Evolutionary conservation across 169 alveolate species (phyloP).

Genomic region (Plasmodium blacklocki): DNA sequence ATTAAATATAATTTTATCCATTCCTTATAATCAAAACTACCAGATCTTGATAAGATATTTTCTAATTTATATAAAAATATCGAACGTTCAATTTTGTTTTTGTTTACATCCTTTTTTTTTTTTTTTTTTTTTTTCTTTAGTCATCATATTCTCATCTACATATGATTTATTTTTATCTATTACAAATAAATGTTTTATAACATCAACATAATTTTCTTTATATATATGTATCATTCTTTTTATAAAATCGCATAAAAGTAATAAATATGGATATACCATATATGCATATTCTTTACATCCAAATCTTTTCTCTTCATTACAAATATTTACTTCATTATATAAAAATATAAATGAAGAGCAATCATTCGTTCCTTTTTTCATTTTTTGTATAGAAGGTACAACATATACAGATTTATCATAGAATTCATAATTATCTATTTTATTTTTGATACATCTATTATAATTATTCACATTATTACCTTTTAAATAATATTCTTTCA

Average conservation of each 20-base stretch:
- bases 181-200: conserved; percentile 11
- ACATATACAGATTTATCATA: conserved; percentile 2
- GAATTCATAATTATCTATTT: not conserved
- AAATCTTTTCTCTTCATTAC: conserved; percentile 24
- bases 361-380: not conserved
- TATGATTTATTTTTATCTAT: not conserved
- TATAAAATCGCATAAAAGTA: conserved; percentile 39
- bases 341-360: not conserved
- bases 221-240: conserved; percentile 38
- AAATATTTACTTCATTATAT: conserved; percentile 49
- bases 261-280: conserved; percentile 49
- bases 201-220: conserved; percentile 17
- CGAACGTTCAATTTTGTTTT: not conserved
- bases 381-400: not conserved
- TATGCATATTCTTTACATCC: conserved; percentile 14
- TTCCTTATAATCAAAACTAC: conserved; percentile 67
- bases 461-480: not conserved
- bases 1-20: conserved; percentile 50
- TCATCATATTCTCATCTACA: too few relatives aligned
- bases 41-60: conserved; percentile 66
- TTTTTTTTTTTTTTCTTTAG: too few relatives aligned
- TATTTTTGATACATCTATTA: too few relatives aligned
- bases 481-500: conserved; percentile 18
- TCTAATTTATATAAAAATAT: conserved; percentile 33
- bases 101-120: too few relatives aligned